phyloP scores from a whole-genome alignment of 305 asterid species.

The Solanum hybrid region DNA sequence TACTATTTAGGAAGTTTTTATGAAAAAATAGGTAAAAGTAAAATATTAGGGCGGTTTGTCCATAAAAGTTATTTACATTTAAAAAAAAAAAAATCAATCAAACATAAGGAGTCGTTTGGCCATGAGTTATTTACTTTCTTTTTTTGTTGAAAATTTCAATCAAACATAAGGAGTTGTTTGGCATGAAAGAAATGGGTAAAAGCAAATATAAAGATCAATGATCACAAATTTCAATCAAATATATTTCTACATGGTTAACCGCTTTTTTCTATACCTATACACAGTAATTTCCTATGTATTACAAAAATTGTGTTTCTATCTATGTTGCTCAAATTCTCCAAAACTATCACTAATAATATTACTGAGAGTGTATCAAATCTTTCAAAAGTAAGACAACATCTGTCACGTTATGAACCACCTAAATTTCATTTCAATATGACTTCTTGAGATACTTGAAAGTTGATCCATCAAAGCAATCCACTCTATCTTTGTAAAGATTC shows the following conservation, averaged over 20 bases:
- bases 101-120: not conserved
- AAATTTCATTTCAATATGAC: slow-evolving; percentile 14
- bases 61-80: too few species aligned
- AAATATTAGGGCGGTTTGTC: not conserved
- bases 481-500: slow-evolving; percentile 46
- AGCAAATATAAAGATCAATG: not conserved
- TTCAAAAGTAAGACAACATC: not conserved
- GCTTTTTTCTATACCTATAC: not conserved
- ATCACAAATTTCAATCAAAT: not conserved
- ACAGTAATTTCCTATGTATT: not conserved
- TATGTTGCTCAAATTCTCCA: not conserved
- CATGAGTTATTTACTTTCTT: not conserved
- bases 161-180: not conserved
- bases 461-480: slow-evolving; percentile 63
- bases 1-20: too few species aligned
- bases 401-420: accelerated
- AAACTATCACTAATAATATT: not conserved
- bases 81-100: too few species aligned
- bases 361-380: not conserved
- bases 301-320: not conserved
- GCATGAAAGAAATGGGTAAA: not conserved
- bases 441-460: slow-evolving; percentile 50
- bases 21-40: not conserved
- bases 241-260: not conserved
- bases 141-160: not conserved